Base-by-base conservation (phyloP, 768 basidiomycete species). In the Amanita fuliginea region DNA sequence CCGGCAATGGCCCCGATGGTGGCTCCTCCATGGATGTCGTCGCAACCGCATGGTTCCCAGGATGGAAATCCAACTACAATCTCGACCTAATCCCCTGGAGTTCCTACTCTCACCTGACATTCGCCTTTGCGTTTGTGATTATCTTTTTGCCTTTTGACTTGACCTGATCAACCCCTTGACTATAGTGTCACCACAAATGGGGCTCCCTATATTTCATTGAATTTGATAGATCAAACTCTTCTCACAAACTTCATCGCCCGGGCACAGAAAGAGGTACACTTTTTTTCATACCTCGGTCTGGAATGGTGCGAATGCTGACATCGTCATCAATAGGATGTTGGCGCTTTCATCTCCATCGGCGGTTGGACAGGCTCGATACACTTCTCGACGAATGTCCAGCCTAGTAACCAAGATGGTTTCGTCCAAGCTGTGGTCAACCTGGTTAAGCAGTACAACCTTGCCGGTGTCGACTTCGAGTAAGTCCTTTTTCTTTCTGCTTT, bases 361-460 rank as follows among this genome's bases (percentile, higher is more conserved):
- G 86, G 86, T 19, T 88, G 83, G 82, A 70, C 65, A 3, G 86
- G 86, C 4, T 72, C 78, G 2, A 60, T 54, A 22, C 84, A 69
- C 61, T 88, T 78, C 60, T 87, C 85, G 1, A 66, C 76, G 5
- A 67, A 71, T 13, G 75, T 88, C 3, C 78, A 73, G 4, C 61
- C 76, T 0, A 62, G 60, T 37, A 84, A 80, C 54, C 72, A 83
- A 14, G 78, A 79, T 3, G 66, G 69, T 3, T 87, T 89, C 53
- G 78, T 79, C n/a, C 64, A 76, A n/a, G 73, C 83, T 0, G 64
- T 84, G 10, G 60, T 69, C 1, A 59, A 62, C 8, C 63, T 86
- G 8, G 77, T 70, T 2, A 53, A 60, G 1, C 47, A 75, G 45
- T 82, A 82, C 58, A 37, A 64, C 0, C 62, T 85, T 0, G 80